Conservation (phyloP, 1,139 yeast species). For the Blastobotrys raffinosifermentans region DNA sequence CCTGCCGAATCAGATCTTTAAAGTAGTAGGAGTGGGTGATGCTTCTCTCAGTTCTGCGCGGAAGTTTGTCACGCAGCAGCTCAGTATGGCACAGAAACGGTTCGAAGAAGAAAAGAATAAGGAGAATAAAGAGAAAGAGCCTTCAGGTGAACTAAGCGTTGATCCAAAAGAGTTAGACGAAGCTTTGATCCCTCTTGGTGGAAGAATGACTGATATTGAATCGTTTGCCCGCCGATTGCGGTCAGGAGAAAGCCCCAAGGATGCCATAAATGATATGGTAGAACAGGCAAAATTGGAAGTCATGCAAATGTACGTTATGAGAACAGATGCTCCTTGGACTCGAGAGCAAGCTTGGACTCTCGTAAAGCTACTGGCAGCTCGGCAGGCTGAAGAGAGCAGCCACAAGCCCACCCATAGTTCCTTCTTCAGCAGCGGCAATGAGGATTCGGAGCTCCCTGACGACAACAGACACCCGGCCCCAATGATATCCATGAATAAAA, state of each 20-base stretch:
- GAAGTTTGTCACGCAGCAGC: conserved; percentile 61
- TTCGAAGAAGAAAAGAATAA: conserved; percentile 27
- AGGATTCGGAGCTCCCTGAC: conserved; percentile 4
- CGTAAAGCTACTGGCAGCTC: conserved; percentile 53
- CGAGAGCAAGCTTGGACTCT: conserved; percentile 87
- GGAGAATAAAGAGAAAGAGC: conserved; percentile 17
- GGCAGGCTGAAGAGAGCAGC: conserved; percentile 5
- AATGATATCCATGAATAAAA: conserved; percentile 12
- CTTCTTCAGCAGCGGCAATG: conserved; percentile 7
- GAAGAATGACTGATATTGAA: conserved; percentile 90
- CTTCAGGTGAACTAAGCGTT: conserved; percentile 15
- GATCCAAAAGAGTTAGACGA: conserved; percentile 37
- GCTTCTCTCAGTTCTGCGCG: conserved; percentile 70
- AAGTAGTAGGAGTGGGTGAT: conserved; percentile 68
- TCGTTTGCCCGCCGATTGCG: conserved; percentile 81
- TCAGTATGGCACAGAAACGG: conserved; percentile 26
- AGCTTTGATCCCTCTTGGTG: conserved; percentile 76
- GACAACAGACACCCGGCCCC: neutral
- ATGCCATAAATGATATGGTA: conserved; percentile 74
- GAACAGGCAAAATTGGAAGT: conserved; percentile 83
- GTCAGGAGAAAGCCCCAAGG: conserved; percentile 76
- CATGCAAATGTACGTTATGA: conserved; percentile 67
- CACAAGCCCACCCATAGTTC: neutral
- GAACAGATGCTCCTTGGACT: conserved; percentile 49
- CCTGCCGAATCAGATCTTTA: conserved; percentile 83